These are phyloP conservation scores for Trapa incisa DNA, from an alignment of 345 rosid genomes.

Conservation along the genomic window DNA sequence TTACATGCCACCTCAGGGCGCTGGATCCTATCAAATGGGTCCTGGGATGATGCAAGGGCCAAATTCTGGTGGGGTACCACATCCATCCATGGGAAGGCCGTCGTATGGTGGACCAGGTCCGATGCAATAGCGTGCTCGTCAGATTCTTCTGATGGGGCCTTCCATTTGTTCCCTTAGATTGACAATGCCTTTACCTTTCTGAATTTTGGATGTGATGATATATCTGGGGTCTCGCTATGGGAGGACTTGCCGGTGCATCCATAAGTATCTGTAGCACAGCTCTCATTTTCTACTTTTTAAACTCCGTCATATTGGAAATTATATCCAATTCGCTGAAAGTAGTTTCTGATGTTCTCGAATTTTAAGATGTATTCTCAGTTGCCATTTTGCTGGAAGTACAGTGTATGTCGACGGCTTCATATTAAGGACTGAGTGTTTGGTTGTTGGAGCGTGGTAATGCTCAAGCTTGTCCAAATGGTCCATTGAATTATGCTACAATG, in stretches of 20 bases:
- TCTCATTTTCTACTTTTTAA: background rate
- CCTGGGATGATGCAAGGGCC: slow-evolving; percentile 56
- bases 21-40: slow-evolving; percentile 38
- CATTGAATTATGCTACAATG: too few relatives aligned
- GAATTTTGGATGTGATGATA: background rate
- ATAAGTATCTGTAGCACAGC: background rate
- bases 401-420: too few relatives aligned
- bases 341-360: too few relatives aligned
- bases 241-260: background rate
- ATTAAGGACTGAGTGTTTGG: too few relatives aligned
- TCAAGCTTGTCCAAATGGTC: too few relatives aligned
- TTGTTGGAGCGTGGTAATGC: too few relatives aligned
- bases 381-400: too few relatives aligned
- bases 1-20: slow-evolving; percentile 39
- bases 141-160: background rate
- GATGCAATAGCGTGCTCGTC: background rate
- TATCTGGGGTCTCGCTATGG: background rate
- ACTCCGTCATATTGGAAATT: too few relatives aligned
- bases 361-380: too few relatives aligned
- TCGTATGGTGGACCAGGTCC: slow-evolving; percentile 20
- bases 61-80: slow-evolving; percentile 20
- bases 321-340: too few relatives aligned
- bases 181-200: background rate
- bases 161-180: background rate
- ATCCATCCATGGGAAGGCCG: slow-evolving; percentile 19